Percentiles rank a stretch among this genome's conserved stretches.
These are phyloP conservation scores for Ambispora gerdemannii DNA, from an alignment of 192 early-diverging fungal genomes.

Conservation along the genomic window DNA sequence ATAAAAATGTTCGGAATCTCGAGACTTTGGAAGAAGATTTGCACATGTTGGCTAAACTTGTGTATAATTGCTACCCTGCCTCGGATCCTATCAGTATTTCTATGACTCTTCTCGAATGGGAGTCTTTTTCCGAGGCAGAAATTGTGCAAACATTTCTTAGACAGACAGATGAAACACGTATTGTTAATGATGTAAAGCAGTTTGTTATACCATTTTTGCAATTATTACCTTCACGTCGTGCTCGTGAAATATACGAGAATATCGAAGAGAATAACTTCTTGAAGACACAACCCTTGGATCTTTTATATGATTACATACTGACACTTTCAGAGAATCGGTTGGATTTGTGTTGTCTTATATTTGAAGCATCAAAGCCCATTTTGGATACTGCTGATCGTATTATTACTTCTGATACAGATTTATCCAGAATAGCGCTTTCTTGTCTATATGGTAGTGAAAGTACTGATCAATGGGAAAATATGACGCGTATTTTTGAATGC, in stretches of 20 bases:
- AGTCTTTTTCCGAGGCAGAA: slow-evolving; percentile 39
- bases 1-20: slow-evolving; percentile 48
- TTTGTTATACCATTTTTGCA: slow-evolving; percentile 49
- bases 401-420: slow-evolving; percentile 49
- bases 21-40: slow-evolving; percentile 54
- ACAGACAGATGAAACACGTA: slow-evolving; percentile 37
- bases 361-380: slow-evolving; percentile 53
- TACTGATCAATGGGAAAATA: slow-evolving; percentile 39
- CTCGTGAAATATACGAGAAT: slow-evolving; percentile 15
- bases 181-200: slow-evolving; percentile 48
- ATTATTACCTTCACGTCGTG: slow-evolving; percentile 35
- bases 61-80: slow-evolving; percentile 56
- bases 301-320: slow-evolving; percentile 50
- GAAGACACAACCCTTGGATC: slow-evolving; percentile 32
- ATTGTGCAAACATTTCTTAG: slow-evolving; percentile 37
- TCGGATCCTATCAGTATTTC: slow-evolving; percentile 28
- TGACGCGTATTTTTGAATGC: slow-evolving; percentile 54
- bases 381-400: slow-evolving; percentile 46
- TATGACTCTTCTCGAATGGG: slow-evolving; percentile 39
- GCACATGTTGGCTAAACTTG: slow-evolving; percentile 52
- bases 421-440: slow-evolving; percentile 47
- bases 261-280: slow-evolving; percentile 29
- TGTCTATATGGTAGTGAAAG: slow-evolving; percentile 48
- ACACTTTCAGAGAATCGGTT: slow-evolving; percentile 39
- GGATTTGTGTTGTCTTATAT: slow-evolving; percentile 43